Evolutionary conservation across 2,329 filamentous ascomycete genomes (phyloP).

Genomic region (Aspergillus alliaceus): DNA sequence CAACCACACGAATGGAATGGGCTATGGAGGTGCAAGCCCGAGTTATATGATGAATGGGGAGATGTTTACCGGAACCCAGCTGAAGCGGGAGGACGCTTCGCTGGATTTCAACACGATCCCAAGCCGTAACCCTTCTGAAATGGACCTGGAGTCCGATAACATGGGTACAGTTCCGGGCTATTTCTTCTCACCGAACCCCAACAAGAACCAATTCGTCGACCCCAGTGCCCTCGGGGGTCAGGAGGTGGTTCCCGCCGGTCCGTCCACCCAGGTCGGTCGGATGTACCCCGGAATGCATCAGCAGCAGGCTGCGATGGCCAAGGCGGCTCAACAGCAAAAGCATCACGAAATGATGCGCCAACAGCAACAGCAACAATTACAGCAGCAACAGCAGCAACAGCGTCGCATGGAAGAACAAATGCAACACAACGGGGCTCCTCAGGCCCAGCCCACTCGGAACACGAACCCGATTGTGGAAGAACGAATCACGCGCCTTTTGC

Average conservation of each 20-base stretch:
- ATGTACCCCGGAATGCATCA: constrained; percentile 94
- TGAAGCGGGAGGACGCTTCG: constrained; percentile 36
- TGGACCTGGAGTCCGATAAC: constrained; percentile 70
- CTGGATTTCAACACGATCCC: constrained; percentile 73
- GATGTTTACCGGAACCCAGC: constrained; percentile 55
- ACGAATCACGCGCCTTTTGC: constrained; percentile 88
- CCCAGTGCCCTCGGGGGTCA: constrained; percentile 69
- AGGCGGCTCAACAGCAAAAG: constrained; percentile 67
- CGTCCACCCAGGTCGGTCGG: constrained; percentile 63
- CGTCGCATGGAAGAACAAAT: constrained; percentile 29
- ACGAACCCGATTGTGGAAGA: constrained; percentile 78
- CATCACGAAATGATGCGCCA: constrained; percentile 62
- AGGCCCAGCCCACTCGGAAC: constrained; percentile 35
- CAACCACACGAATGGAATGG: constrained; percentile 57
- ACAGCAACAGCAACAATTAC: too few species aligned
- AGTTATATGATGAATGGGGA: constrained; percentile 56
- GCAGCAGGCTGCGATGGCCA: constrained; percentile 76
- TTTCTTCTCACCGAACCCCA: constrained; percentile 58
- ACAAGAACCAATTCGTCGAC: constrained; percentile 63
- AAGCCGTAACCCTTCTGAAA: constrained; percentile 54
- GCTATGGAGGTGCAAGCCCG: constrained; percentile 36
- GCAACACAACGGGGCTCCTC: constrained; percentile 24
- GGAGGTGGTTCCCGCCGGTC: constrained; percentile 55
- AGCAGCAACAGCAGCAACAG: constrained; percentile 30
- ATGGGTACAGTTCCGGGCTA: constrained; percentile 60